Evolutionary conservation across 1,284 basidiomycete genomes (phyloP), one percentile per base, ranked within the genome.

Genomic region (Pascua guehoae): DNA sequence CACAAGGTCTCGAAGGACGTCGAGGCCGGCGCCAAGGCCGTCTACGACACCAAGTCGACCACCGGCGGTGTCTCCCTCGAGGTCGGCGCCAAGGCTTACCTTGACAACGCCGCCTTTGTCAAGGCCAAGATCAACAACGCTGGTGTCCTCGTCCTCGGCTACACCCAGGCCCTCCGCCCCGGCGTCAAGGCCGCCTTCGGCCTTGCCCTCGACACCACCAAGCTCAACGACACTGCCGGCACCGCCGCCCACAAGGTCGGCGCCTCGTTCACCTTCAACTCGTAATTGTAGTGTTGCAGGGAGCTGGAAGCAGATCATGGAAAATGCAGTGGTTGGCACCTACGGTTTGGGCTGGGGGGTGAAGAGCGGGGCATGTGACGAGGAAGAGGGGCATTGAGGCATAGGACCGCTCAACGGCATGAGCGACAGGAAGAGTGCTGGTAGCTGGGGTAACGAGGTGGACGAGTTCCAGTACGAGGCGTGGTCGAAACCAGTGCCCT

Each of bases 41-140:
- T 95, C 77, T 98, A 96, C 80, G 93, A 98, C 82, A 85, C 88
- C 79, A 95, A 96, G 83, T 83, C 88, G 58, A 88, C 91, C 68
- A 86, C 89, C 66, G 85, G 87, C 65, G 87, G 88, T 79, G 90
- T 98, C 75, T 85, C 85, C 64, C 85, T 98, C 72, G 95, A 98
- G 81, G 93, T 98, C 66, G 95, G 95, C 74, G 86, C 91, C 75
- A 98, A 98, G 85, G 86, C 88, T 59, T 81, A 81, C 77, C 75
- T 81, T 57, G 92, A 96, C 81, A 80, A 84, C 55, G 87, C 91
- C 68, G 88, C 92, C 18, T 96, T 91, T 74, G 83, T 96, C 82
- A 96, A 99, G 85, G 91, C 92, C 71, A 98, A 98, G 86, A 95
- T 98, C 82, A 97, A 96, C 87, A 95, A 95, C 82, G 79, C 86